Evolutionary conservation across 2,329 filamentous ascomycete species (phyloP).

Genomic region (Curvularia eragrostidis): DNA sequence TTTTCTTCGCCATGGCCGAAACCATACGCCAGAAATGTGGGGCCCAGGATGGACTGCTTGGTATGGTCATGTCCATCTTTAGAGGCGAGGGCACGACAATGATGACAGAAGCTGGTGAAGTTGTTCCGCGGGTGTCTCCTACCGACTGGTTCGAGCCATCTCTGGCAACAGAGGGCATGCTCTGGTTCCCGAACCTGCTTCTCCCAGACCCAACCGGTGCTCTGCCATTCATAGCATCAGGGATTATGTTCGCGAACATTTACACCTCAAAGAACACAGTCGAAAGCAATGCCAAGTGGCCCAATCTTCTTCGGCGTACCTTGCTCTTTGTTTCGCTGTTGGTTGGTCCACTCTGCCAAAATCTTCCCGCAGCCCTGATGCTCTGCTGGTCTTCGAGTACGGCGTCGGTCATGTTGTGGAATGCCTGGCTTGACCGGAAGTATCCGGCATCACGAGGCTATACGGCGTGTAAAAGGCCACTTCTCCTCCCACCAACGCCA

Average conservation of each 20-base stretch:
- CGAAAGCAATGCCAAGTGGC: constrained; percentile 21
- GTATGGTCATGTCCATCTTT: constrained; percentile 27
- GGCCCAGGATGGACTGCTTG: constrained; percentile 39
- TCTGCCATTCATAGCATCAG: constrained; percentile 59
- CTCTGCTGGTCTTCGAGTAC: constrained; percentile 52
- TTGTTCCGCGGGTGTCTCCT: constrained; percentile 7
- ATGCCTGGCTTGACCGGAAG: constrained; percentile 41
- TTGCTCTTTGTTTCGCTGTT: constrained; percentile 40
- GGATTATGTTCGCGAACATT: constrained; percentile 59
- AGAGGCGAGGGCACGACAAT: constrained; percentile 11
- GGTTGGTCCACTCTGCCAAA: constrained; percentile 43
- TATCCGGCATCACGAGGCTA: constrained; percentile 36
- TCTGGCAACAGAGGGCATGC: constrained; percentile 62
- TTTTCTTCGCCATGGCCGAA: constrained; percentile 49
- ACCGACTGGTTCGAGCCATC: constrained; percentile 55
- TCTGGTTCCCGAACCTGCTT: constrained; percentile 67
- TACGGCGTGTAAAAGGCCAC: constrained; percentile 38
- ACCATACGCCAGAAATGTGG: constrained; percentile 46
- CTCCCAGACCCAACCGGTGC: constrained; percentile 59
- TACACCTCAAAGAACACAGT: constrained; percentile 35
- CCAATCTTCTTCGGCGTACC: constrained; percentile 30
- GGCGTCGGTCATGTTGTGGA: constrained; percentile 43
- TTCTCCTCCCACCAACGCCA: constrained; percentile 29
- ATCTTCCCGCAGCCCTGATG: constrained; percentile 51
- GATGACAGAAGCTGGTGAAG: constrained; percentile 13